Evolutionary conservation across 257 asterid genomes (phyloP).

Genomic region (Nicotiana noctiflora): DNA sequence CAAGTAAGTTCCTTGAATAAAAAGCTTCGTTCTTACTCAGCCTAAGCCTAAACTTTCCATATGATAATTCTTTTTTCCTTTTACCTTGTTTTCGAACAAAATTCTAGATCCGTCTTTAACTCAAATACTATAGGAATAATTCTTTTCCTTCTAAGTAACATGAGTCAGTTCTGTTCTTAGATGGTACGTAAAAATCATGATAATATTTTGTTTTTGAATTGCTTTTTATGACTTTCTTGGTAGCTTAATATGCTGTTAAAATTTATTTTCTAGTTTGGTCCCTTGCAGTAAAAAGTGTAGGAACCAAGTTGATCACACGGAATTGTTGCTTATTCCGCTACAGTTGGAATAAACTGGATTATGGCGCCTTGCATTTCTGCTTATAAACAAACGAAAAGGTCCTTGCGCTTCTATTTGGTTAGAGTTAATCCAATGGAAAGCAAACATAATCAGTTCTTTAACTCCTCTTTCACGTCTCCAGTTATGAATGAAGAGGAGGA

Average conservation of each 20-base stretch:
- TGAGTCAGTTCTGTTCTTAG: neutral
- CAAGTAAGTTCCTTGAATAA: conserved; percentile 51
- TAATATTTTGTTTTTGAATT: neutral
- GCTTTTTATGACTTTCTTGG: neutral
- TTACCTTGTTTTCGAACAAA: neutral
- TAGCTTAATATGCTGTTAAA: neutral
- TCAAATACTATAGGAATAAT: neutral
- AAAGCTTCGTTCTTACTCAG: neutral
- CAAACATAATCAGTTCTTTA: too few species aligned
- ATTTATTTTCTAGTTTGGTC: neutral
- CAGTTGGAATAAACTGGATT: too few species aligned
- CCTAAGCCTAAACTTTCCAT: neutral
- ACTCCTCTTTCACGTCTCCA: too few species aligned
- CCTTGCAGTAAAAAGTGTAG: too few species aligned
- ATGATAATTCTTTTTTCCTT: neutral
- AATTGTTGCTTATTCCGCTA: too few species aligned
- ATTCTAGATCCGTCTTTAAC: neutral
- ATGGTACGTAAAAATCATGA: neutral
- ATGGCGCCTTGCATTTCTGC: too few species aligned
- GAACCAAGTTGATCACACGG: too few species aligned
- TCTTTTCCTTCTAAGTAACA: neutral
- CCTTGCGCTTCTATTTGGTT: too few species aligned
- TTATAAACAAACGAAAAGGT: too few species aligned
- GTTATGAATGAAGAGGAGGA: too few species aligned
- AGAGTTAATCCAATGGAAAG: too few species aligned